phyloP scores from a whole-genome alignment of 768 basidiomycete genomes.

The Russula dissimulans region DNA sequence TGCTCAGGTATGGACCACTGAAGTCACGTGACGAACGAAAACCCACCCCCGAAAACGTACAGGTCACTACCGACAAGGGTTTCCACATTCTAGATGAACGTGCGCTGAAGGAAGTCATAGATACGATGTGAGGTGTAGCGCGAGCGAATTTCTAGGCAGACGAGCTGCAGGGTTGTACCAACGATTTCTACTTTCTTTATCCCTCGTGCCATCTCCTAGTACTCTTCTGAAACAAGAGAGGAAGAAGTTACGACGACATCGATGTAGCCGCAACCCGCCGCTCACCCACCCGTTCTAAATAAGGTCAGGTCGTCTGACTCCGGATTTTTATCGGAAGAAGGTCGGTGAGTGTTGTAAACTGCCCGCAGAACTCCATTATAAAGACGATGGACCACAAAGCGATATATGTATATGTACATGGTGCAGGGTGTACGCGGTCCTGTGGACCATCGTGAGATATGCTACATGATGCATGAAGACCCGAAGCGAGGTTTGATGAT shows the following conservation, averaged over 20 bases:
- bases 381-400: background rate
- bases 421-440: background rate
- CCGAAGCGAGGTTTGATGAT: background rate
- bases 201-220: no score
- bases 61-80: slow-evolving; percentile 80
- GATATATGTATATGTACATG: background rate
- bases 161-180: slow-evolving; percentile 5
- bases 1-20: slow-evolving; percentile 54
- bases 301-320: background rate
- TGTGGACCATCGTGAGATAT: background rate
- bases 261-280: background rate
- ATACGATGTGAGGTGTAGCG: slow-evolving; percentile 51
- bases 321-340: background rate
- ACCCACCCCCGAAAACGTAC: background rate
- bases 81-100: slow-evolving; percentile 84
- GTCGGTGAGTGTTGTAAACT: no score
- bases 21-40: background rate
- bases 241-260: background rate
- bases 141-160: background rate
- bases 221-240: background rate
- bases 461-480: slow-evolving; percentile 12
- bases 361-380: background rate
- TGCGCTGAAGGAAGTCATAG: slow-evolving; percentile 74
- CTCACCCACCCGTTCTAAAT: background rate
- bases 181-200: background rate